Evolutionary conservation across 169 alveolate species (phyloP).

Genomic region (Nephromyces sp.): DNA sequence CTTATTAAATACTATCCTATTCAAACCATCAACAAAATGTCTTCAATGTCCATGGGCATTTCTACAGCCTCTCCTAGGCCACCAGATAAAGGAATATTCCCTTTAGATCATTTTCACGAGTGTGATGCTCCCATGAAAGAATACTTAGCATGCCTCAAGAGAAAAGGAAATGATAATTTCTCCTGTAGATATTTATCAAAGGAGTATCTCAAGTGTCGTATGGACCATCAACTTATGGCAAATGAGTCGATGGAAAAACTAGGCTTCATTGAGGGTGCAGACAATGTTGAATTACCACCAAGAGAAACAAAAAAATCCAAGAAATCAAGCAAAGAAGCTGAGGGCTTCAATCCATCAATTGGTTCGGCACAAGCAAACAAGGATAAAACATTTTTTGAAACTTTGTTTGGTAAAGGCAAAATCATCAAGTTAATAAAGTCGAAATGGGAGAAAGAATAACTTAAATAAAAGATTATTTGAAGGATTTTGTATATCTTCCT

Average conservation of each 20-base stretch:
- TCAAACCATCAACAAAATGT: too few species aligned
- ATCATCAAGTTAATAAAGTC: neutral
- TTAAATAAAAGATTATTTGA: too few species aligned
- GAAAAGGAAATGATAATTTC: constrained; percentile 30
- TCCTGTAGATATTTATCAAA: constrained; percentile 36
- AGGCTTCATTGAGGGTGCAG: neutral
- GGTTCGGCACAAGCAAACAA: neutral
- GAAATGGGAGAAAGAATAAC: neutral
- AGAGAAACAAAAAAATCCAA: neutral
- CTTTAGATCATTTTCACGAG: constrained; percentile 46
- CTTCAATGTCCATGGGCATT: neutral
- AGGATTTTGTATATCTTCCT: too few species aligned
- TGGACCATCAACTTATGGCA: constrained; percentile 13
- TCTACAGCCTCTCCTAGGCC: constrained; percentile 24
- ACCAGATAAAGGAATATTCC: constrained; percentile 54
- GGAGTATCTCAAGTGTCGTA: constrained; percentile 41
- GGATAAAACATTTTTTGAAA: neutral
- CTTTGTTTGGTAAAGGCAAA: neutral
- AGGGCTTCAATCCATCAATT: neutral
- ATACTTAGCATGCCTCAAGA: constrained; percentile 33
- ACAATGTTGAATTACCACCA: neutral
- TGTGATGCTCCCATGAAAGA: constrained; percentile 23
- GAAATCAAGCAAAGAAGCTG: neutral
- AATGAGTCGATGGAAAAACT: neutral
- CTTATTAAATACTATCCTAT: too few species aligned